Percentiles rank a stretch among this genome's conserved stretches.
Conservation (phyloP, 225 moss, liverwort and hornwort species). For the Marchantia paleacea region DNA sequence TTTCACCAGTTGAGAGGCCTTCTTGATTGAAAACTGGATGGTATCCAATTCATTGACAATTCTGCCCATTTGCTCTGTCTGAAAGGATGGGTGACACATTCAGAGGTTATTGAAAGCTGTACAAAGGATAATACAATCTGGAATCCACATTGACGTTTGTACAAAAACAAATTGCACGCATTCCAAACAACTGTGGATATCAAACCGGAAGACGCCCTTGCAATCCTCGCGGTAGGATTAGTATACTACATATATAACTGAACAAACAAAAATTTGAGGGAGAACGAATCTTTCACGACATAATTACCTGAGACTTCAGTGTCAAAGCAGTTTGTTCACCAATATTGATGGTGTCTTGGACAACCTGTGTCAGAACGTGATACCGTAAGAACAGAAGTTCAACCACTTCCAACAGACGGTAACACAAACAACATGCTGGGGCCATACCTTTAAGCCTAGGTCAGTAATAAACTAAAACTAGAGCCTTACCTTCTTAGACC, state of each 20-base stretch:
- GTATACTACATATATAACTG: neutral
- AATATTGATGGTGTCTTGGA: constrained; percentile 65
- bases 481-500: constrained; percentile 51
- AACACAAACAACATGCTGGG: neutral
- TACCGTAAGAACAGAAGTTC: neutral
- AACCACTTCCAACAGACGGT: neutral
- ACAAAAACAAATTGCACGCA: neutral
- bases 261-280: neutral
- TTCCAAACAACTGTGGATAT: neutral
- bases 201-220: neutral
- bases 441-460: neutral
- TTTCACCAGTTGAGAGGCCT: constrained; percentile 73
- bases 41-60: constrained; percentile 68
- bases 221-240: neutral
- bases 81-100: constrained; percentile 10
- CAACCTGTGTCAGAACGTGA: constrained; percentile 43
- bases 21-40: constrained; percentile 61
- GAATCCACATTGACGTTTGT: neutral
- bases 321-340: constrained; percentile 63
- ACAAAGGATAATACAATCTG: neutral
- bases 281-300: neutral
- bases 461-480: neutral
- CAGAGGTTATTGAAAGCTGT: neutral
- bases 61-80: constrained; percentile 77
- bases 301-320: constrained; percentile 62